Base-by-base conservation (phyloP, 2,329 filamentous ascomycete species). In the Hypoxylon sp. region DNA sequence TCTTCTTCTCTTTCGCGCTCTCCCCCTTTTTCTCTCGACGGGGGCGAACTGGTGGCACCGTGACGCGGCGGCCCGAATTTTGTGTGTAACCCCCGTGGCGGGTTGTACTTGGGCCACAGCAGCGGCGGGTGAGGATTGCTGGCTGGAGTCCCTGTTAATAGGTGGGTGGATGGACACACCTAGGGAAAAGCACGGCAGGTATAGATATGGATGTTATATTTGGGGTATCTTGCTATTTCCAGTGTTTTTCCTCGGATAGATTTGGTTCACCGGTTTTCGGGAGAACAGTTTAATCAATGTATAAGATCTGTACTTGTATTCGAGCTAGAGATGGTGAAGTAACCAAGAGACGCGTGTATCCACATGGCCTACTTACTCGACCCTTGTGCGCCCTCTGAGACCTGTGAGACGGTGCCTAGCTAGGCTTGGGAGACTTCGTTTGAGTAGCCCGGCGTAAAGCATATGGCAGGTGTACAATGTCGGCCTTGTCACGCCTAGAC, bases 51-150 rank as follows among this genome's bases (percentile, higher is more conserved):
- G 31, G 59, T 62, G 27, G 35, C 18, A 62, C 59, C 31, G 33
- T 43, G 45, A 62, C 40, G 51, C 52, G 45, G 55, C 45, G 23
- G 27, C 51, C 55, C 55, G 59, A 35, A 18, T 55, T 52, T 55
- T 15, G 40, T 49, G 59, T 53, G 52, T n/a, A 48, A 58, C 48
- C 33, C 26, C 31, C 15, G n/a, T 35, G 31, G 29, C 13, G n/a
- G 29, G 29, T 17, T 33, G 29, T 33, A n/a, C 7, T 45, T 49
- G 35, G 27, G 20, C 9, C 23, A 9, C 27, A 46, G 20, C 18
- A 13, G 43, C 24, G 33, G 23, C 5, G 29, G 33, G 15, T 18
- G 15, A 33, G 13, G 29, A n/a, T 8, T 33, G 8, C 29, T 33
- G 13, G 29, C 27, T 15, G 29, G 29, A n/a, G 2, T 17, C 17